Percentiles rank a stretch among this genome's conserved stretches.
Evolutionary conservation across 1,284 basidiomycete species (phyloP).

Genomic region (Irpex lacteus): DNA sequence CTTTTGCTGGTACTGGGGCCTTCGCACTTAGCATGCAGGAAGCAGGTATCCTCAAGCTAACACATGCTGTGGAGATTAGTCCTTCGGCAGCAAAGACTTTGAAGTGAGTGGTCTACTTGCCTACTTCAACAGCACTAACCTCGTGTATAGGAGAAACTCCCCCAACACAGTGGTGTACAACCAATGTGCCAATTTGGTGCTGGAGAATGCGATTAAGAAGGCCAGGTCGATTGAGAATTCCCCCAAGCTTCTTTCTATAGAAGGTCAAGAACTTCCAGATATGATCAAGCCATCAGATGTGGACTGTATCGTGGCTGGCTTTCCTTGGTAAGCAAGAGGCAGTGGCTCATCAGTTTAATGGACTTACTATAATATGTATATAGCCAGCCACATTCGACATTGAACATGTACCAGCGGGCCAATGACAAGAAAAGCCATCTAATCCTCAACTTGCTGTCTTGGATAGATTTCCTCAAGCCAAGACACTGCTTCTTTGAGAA

Average conservation of each 20-base stretch:
- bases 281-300: slow-evolving; percentile 43
- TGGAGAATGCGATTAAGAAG: slow-evolving; percentile 52
- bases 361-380: background rate
- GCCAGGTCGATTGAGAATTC: slow-evolving; percentile 24
- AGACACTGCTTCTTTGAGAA: slow-evolving; percentile 70
- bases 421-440: slow-evolving; percentile 42
- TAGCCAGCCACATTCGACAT: slow-evolving; percentile 37
- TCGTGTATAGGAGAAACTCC: slow-evolving; percentile 40
- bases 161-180: slow-evolving; percentile 44
- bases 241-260: slow-evolving; percentile 34
- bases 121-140: background rate
- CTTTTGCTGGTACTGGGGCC: slow-evolving; percentile 65
- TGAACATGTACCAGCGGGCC: slow-evolving; percentile 38
- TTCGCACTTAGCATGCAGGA: slow-evolving; percentile 57
- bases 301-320: slow-evolving; percentile 62
- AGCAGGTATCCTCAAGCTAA: slow-evolving; percentile 49
- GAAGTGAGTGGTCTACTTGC: slow-evolving; percentile 36
- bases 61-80: slow-evolving; percentile 64
- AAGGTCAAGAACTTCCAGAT: slow-evolving; percentile 41
- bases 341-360: background rate
- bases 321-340: slow-evolving; percentile 64
- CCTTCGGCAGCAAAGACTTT: slow-evolving; percentile 69
- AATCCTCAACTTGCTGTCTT: slow-evolving; percentile 59
- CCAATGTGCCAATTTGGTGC: slow-evolving; percentile 60
- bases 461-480: slow-evolving; percentile 59